A percentile compares a stretch with the other conserved stretches of the same genome.
phyloP scores from a whole-genome alignment of 352 stramenopile species.

The Phytophthora palmivora region DNA sequence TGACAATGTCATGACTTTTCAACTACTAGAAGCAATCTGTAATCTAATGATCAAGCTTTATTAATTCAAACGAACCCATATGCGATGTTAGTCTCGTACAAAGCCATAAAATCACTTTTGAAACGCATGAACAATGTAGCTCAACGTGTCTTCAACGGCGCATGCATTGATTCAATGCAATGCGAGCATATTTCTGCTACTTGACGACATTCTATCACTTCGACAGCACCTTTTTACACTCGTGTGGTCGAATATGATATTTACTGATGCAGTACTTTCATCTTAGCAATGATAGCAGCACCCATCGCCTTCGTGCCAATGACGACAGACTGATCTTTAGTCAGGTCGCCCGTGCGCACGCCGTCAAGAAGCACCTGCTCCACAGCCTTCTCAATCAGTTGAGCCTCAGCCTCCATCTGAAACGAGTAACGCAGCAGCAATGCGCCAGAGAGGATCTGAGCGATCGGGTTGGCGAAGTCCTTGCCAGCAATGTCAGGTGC shows the following conservation, averaged over 20 bases:
- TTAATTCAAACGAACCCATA: no score
- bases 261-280: constrained; percentile 60
- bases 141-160: constrained; percentile 22
- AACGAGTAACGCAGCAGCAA: constrained; percentile 98
- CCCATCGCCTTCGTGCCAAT: constrained; percentile 82
- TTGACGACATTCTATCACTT: constrained; percentile 25
- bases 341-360: constrained; percentile 88
- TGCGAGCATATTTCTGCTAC: not conserved
- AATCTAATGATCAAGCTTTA: no score
- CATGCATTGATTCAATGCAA: no score
- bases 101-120: constrained; percentile 6
- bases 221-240: constrained; percentile 3
- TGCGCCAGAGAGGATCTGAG: constrained; percentile 97
- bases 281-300: constrained; percentile 83
- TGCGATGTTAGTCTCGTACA: no score
- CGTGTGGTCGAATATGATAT: not conserved
- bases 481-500: constrained; percentile 98
- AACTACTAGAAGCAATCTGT: not conserved
- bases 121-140: constrained; percentile 22
- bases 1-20: not conserved
- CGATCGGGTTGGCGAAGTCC: constrained; percentile 97
- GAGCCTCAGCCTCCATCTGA: constrained; percentile 79
- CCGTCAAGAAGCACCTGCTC: constrained; percentile 86
- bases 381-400: constrained; percentile 83
- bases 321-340: constrained; percentile 56